Base-by-base conservation (phyloP, 2,329 filamentous ascomycete species). In the Beauveria caledonica region DNA sequence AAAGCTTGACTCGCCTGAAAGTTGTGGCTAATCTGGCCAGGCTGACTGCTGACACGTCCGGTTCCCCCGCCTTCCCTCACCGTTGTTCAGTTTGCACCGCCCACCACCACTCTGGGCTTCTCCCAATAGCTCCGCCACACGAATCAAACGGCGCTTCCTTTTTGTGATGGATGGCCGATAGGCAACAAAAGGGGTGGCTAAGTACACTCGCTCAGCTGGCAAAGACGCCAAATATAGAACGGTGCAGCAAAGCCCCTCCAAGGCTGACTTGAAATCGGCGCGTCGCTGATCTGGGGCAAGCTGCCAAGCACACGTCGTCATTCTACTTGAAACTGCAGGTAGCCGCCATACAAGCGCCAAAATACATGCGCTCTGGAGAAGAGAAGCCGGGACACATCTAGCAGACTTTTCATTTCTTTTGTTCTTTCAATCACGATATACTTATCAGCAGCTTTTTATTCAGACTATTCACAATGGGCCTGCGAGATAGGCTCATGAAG, bases 401-500 rank as follows among this genome's bases (percentile, higher is more conserved):
- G 23, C 39, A 36, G 9, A 3, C 3, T 21, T 44, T 23, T n/a
- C n/a, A 9, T 17, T 36, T 2, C n/a, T 33, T n/a, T 21, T 27
- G 15, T 15, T 17, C 27, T 19, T 17, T 10, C 9, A 15, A 21
- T 19, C 29, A 60, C 39, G 50, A 17, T 44, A 54, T 36, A 21
- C 15, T 17, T 40, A 56, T 27, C 57, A n/a, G 21, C 27, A 27
- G 15, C 11, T 54, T 4, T 48, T 15, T 45, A 23, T 45, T 42
- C 29, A 23, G 39, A 51, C 8, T 17, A 11, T 42, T 51, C 64
- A 68, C 50, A 62, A 83, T 83, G 78, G 80, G 77, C 17, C 70
- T 84, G 60, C 78, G 78, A 65, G 79, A 82, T 64, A 72, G 81
- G 65, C 70, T 85, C 56, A 80, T 76, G 71, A 84, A 81, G 70